A percentile compares a stretch with the other conserved stretches of the same genome.
Conservation (phyloP, 768 basidiomycete genomes). For the Leccinum aurantiacum region DNA sequence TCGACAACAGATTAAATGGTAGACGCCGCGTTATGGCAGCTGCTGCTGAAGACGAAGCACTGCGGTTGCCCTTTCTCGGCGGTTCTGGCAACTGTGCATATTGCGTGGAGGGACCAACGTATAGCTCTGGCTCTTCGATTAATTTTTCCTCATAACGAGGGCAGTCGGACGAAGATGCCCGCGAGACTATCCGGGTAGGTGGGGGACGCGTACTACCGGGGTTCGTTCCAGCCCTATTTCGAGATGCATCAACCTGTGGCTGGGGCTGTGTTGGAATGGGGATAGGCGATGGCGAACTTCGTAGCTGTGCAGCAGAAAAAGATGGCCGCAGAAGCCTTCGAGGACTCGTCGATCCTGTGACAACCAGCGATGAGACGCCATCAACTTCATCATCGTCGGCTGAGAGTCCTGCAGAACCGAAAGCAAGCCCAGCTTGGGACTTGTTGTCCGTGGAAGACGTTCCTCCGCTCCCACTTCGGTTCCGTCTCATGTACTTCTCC, state of each 20-base stretch:
- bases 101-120: slow-evolving; percentile 65
- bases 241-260: slow-evolving; percentile 42
- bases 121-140: slow-evolving; percentile 49
- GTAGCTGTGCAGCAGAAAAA: slow-evolving; percentile 74
- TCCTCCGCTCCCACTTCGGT: slow-evolving; percentile 78
- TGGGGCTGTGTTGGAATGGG: slow-evolving; percentile 36
- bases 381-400: slow-evolving; percentile 55
- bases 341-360: slow-evolving; percentile 57
- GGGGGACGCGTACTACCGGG: slow-evolving; percentile 50
- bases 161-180: slow-evolving; percentile 59
- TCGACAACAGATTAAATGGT: slow-evolving; percentile 68
- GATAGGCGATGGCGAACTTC: slow-evolving; percentile 46
- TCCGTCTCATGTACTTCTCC: slow-evolving; percentile 80
- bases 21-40: slow-evolving; percentile 54
- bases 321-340: slow-evolving; percentile 66
- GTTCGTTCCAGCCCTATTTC: slow-evolving; percentile 68
- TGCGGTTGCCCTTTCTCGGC: slow-evolving; percentile 45
- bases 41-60: slow-evolving; percentile 45
- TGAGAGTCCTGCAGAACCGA: slow-evolving; percentile 51
- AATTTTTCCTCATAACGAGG: slow-evolving; percentile 37
- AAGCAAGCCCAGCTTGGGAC: slow-evolving; percentile 54
- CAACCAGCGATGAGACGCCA: slow-evolving; percentile 44
- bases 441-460: slow-evolving; percentile 71
- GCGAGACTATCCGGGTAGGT: slow-evolving; percentile 42
- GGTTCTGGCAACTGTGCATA: slow-evolving; percentile 75